Percentiles rank a stretch among this genome's conserved stretches.
Evolutionary conservation across 2,329 filamentous ascomycete species (phyloP).

Genomic region (Aspergillus tanneri): DNA sequence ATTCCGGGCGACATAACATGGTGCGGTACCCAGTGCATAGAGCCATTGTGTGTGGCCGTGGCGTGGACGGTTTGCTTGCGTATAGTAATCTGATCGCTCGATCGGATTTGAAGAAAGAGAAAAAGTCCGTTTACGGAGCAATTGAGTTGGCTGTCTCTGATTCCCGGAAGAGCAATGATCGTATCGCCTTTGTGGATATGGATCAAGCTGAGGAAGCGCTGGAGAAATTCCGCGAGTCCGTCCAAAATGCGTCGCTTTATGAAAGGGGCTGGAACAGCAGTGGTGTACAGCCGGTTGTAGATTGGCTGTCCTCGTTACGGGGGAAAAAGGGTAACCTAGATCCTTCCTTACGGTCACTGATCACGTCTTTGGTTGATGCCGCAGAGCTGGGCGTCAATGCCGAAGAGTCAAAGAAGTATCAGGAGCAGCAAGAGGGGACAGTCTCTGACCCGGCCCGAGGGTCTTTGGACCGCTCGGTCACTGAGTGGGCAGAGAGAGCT

Average conservation of each 20-base stretch:
- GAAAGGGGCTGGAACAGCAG: slow-evolving; percentile 73
- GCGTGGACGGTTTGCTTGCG: slow-evolving; percentile 62
- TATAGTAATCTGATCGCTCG: slow-evolving; percentile 35
- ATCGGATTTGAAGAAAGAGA: slow-evolving; percentile 31
- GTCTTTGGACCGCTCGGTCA: slow-evolving; percentile 59
- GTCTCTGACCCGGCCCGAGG: slow-evolving; percentile 47
- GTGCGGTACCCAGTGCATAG: slow-evolving; percentile 83
- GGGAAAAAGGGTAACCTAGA: slow-evolving; percentile 56
- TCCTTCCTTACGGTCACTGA: slow-evolving; percentile 63
- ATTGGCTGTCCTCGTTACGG: slow-evolving; percentile 58
- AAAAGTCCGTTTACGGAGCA: slow-evolving; percentile 35
- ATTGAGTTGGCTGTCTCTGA: slow-evolving; percentile 51
- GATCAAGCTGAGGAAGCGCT: slow-evolving; percentile 63
- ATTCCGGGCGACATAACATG: slow-evolving; percentile 62
- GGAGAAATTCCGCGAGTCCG: slow-evolving; percentile 64
- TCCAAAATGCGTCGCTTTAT: slow-evolving; percentile 68
- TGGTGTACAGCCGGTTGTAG: slow-evolving; percentile 62
- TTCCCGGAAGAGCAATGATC: slow-evolving; percentile 19
- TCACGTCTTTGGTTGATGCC: slow-evolving; percentile 62
- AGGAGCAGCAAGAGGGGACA: slow-evolving; percentile 32
- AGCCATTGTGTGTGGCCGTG: slow-evolving; percentile 70
- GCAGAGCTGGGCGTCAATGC: slow-evolving; percentile 34
- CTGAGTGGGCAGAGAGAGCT: slow-evolving; percentile 72
- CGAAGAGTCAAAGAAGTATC: slow-evolving; percentile 30
- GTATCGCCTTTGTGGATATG: slow-evolving; percentile 61